Evolutionary conservation across 164 flowering plant genomes (phyloP).

Genomic region (Saururus chinensis): DNA sequence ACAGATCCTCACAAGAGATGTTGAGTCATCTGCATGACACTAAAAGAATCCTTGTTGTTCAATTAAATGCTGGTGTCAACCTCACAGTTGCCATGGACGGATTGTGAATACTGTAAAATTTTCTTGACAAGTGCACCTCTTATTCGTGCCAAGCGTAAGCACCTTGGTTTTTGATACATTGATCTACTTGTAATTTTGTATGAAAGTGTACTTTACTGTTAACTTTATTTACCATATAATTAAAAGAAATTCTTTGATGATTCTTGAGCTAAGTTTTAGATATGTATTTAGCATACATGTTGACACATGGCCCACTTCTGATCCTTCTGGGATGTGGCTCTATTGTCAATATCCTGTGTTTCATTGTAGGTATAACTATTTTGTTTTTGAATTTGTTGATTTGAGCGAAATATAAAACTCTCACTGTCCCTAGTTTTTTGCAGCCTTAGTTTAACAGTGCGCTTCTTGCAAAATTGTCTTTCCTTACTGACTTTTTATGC

Average conservation of each 20-base stretch:
- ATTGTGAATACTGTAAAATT: slow-evolving; percentile 52
- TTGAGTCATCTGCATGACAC: neutral
- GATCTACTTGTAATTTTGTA: slow-evolving; percentile 8
- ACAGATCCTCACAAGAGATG: neutral
- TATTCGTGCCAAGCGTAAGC: slow-evolving; percentile 36
- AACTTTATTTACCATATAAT: slow-evolving; percentile 6
- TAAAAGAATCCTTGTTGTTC: too few relatives aligned
- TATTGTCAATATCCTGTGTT: too few relatives aligned
- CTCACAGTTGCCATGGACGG: slow-evolving; percentile 28
- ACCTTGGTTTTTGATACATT: slow-evolving; percentile 30
- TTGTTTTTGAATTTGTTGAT: too few relatives aligned
- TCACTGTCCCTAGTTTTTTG: too few relatives aligned
- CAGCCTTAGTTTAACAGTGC: too few relatives aligned
- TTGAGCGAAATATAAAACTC: too few relatives aligned
- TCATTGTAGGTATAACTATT: too few relatives aligned
- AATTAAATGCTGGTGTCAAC: slow-evolving; percentile 15
- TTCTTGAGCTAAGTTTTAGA: neutral
- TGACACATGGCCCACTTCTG: neutral
- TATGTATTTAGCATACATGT: neutral
- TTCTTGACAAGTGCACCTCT: slow-evolving; percentile 37
- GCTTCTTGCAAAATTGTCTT: too few relatives aligned
- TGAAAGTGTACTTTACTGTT: neutral
- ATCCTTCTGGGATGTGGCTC: too few relatives aligned
- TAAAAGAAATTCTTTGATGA: neutral
- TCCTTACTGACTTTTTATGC: too few relatives aligned